These are phyloP conservation scores for Blastomyces parvus DNA, from an alignment of 2,329 filamentous ascomycete species.

Conservation along the genomic window DNA sequence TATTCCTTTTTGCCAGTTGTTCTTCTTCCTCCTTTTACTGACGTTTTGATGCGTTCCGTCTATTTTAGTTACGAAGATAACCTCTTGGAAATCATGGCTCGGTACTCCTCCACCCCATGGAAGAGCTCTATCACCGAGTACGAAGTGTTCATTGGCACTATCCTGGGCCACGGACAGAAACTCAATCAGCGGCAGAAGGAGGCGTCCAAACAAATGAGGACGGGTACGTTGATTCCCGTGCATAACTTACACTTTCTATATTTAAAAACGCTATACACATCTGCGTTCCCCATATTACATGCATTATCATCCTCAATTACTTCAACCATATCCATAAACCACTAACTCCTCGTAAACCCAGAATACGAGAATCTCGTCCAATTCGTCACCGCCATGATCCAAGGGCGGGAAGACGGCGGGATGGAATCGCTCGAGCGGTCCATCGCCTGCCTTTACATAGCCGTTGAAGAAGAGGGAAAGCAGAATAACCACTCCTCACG, in stretches of 20 bases:
- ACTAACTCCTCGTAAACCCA: conserved; percentile 6
- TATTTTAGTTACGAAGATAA: conserved; percentile 14
- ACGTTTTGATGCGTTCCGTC: not conserved
- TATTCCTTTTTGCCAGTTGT: not conserved
- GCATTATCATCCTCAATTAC: not conserved
- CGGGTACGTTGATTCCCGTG: conserved; percentile 12
- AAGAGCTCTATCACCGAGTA: conserved; percentile 17
- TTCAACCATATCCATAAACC: not conserved
- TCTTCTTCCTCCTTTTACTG: not conserved
- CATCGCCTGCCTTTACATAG: conserved; percentile 20
- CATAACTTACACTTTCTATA: not conserved
- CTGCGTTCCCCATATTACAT: not conserved
- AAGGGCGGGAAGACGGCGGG: conserved; percentile 16
- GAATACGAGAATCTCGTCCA: conserved; percentile 20
- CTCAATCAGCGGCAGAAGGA: conserved; percentile 19
- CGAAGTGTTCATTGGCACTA: conserved; percentile 16
- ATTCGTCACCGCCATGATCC: conserved; percentile 19
- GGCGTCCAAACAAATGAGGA: conserved; percentile 19
- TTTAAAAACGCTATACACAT: not conserved
- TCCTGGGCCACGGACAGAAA: conserved; percentile 19
- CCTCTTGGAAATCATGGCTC: conserved; percentile 19
- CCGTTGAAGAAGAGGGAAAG: conserved; percentile 9
- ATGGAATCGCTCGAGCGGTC: conserved; percentile 21
- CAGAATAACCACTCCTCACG: not conserved
- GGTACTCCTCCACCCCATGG: conserved; percentile 18